A percentile compares a stretch with the other conserved stretches of the same genome.
Conservation (phyloP, 768 basidiomycete species). For the Auricularia auricula-judae region DNA sequence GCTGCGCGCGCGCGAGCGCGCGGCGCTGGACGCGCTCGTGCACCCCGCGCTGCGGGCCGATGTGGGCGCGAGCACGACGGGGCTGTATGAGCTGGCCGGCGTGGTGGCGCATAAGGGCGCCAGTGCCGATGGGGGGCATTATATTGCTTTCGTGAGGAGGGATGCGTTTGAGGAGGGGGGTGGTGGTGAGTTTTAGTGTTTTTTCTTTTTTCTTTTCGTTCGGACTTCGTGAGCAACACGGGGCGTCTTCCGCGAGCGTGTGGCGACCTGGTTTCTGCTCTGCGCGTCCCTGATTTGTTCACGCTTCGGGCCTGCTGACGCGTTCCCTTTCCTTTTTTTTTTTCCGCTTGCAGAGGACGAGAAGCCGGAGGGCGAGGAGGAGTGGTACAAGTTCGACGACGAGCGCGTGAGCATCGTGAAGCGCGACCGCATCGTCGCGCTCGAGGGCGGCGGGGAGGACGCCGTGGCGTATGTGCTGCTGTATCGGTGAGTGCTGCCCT, state of each 20-base stretch:
- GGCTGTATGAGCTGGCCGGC: conserved; percentile 85
- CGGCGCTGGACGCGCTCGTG: conserved; percentile 53
- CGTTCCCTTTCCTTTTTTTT: background rate
- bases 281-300: no score
- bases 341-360: conserved; percentile 25
- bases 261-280: no score
- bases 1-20: conserved; percentile 52
- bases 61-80: conserved; percentile 63
- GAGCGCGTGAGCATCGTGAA: conserved; percentile 85
- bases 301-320: no score
- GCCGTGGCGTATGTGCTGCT: conserved; percentile 82
- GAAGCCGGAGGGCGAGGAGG: conserved; percentile 50
- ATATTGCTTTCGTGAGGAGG: conserved; percentile 86
- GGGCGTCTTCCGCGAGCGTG: no score
- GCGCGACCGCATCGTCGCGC: conserved; percentile 66
- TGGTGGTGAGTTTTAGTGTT: conserved; percentile 8
- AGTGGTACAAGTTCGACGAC: conserved; percentile 94
- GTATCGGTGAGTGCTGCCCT: conserved; percentile 36
- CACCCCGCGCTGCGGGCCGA: conserved; percentile 53
- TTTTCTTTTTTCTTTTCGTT: background rate
- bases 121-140: conserved; percentile 90
- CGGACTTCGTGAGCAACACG: background rate
- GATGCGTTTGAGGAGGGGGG: conserved; percentile 44
- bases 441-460: conserved; percentile 91
- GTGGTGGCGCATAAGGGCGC: conserved; percentile 97